A percentile compares a stretch with the other conserved stretches of the same genome.
phyloP scores from a whole-genome alignment of 2,329 filamentous ascomycete genomes.

The Phaeosphaeriaceae sp. region DNA sequence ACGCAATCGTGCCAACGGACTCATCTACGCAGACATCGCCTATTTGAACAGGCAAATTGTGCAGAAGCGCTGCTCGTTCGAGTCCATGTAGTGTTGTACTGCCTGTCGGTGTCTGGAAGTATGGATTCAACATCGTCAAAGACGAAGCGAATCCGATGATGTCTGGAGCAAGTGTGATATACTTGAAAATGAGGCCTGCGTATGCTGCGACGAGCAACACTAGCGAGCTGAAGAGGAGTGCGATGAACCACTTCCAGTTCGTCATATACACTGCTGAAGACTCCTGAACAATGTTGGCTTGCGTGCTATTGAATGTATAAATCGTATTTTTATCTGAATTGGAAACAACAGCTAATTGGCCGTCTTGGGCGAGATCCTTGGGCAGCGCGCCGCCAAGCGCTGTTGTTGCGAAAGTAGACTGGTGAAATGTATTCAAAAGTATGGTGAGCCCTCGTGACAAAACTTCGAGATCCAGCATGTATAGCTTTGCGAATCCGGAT shows the following conservation, averaged over 20 bases:
- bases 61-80: conserved; percentile 31
- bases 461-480: conserved; percentile 19
- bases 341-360: too few species aligned
- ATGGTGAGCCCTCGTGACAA: conserved; percentile 33
- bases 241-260: conserved; percentile 36
- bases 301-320: conserved; percentile 24
- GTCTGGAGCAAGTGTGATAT: conserved; percentile 36
- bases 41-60: conserved; percentile 32
- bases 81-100: conserved; percentile 35
- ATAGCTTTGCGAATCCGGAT: conserved; percentile 24
- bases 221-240: conserved; percentile 29
- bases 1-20: conserved; percentile 34
- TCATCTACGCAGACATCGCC: conserved; percentile 38
- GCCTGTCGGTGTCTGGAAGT: conserved; percentile 30
- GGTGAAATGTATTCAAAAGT: conserved; percentile 36
- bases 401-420: conserved; percentile 33
- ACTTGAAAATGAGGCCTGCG: conserved; percentile 33
- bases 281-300: conserved; percentile 8
- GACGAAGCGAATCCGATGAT: conserved; percentile 36
- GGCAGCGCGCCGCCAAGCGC: conserved; percentile 30
- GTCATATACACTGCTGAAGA: conserved; percentile 22
- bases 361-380: conserved; percentile 25
- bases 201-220: conserved; percentile 34
- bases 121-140: conserved; percentile 33
- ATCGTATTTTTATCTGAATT: too few species aligned